These are phyloP conservation scores for Fraxinus anomala DNA, from an alignment of 257 asterid species.

Conservation along the genomic window DNA sequence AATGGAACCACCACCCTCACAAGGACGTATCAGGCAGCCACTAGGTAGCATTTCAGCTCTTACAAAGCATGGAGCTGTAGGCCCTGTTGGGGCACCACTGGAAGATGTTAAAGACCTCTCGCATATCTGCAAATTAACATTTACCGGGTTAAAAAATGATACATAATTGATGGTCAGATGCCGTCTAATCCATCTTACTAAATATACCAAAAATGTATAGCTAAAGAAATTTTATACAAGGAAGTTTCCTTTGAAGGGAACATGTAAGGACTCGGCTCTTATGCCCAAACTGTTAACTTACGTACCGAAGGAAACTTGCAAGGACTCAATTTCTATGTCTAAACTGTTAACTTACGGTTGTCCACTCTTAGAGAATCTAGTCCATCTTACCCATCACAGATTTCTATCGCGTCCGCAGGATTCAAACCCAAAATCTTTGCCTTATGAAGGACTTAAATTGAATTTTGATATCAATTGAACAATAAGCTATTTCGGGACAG, in stretches of 20 bases:
- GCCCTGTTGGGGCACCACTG: slow-evolving; percentile 87
- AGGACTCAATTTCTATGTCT: no score
- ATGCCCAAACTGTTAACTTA: no score
- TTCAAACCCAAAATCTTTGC: no score
- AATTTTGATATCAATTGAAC: no score
- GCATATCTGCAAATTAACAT: slow-evolving; percentile 57
- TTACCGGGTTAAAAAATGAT: neutral
- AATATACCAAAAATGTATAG: neutral
- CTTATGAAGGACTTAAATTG: no score
- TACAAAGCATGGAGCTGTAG: slow-evolving; percentile 67
- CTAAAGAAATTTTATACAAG: neutral
- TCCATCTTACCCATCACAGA: no score
- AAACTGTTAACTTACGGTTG: no score
- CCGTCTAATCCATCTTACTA: neutral
- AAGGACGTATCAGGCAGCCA: slow-evolving; percentile 84
- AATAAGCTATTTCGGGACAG: no score
- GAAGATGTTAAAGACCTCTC: slow-evolving; percentile 82
- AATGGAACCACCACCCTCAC: slow-evolving; percentile 97
- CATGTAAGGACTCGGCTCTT: no score
- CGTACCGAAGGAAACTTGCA: no score
- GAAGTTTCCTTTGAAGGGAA: neutral
- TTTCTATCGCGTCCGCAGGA: no score
- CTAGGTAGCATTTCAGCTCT: slow-evolving; percentile 92
- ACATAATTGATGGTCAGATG: neutral
- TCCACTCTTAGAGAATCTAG: no score